A percentile compares a stretch with the other conserved stretches of the same genome.
These are phyloP conservation scores for Leucocoprinus birnbaumii DNA, from an alignment of 768 basidiomycete species.

Conservation along the genomic window DNA sequence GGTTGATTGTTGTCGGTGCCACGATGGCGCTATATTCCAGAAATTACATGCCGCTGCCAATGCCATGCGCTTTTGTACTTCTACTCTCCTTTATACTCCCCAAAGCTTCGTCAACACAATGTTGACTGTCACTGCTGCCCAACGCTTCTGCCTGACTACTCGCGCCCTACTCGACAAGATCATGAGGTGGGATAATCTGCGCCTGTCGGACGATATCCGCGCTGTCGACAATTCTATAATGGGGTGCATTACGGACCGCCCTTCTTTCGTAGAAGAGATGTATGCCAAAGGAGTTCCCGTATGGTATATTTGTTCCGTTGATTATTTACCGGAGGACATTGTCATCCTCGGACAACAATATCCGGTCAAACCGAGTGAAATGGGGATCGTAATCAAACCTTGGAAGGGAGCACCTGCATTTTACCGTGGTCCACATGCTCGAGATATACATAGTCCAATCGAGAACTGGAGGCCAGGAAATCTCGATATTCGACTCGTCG, in stretches of 20 bases:
- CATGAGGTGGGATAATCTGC: not conserved
- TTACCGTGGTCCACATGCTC: not conserved
- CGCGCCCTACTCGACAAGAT: not conserved
- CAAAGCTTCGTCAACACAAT: not conserved
- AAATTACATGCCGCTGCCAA: not conserved
- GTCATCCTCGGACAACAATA: not conserved
- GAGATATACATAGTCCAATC: not conserved
- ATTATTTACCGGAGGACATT: not conserved
- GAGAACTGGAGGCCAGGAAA: not conserved
- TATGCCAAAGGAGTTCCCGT: slow-evolving; percentile 1
- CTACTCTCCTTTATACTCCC: not conserved
- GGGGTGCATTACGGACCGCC: not conserved
- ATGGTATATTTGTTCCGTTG: not conserved
- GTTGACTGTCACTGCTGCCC: not conserved
- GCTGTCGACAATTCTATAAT: not conserved
- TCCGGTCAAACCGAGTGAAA: not conserved
- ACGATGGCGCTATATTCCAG: not conserved
- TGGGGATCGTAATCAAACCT: not conserved
- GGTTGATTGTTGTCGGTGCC: not conserved
- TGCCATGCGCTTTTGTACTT: not conserved
- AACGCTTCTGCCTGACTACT: not conserved
- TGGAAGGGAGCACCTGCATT: not conserved
- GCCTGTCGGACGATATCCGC: not conserved
- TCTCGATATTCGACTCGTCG: not conserved
- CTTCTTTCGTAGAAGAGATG: not conserved